phyloP scores from a whole-genome alignment of 2,329 filamentous ascomycete genomes.

The Coniochaeta sp. region DNA sequence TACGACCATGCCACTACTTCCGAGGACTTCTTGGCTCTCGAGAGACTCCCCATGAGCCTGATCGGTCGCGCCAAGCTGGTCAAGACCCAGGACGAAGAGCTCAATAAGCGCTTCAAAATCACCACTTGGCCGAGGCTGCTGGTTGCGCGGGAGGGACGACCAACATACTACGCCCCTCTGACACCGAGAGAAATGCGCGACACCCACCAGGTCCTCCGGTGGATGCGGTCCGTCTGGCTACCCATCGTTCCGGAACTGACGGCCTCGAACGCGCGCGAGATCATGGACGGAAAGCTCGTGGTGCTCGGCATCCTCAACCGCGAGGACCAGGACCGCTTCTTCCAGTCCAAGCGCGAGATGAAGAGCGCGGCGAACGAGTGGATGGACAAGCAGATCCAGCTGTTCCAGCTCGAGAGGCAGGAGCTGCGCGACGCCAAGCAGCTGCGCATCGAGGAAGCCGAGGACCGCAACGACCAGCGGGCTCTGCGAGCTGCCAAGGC shows the following conservation, averaged over 20 bases:
- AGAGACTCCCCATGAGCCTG: constrained; percentile 77
- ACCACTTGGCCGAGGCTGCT: constrained; percentile 92
- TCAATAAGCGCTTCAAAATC: constrained; percentile 85
- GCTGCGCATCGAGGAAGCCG: constrained; percentile 88
- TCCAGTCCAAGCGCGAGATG: constrained; percentile 74
- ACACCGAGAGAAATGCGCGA: constrained; percentile 91
- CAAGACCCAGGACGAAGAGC: constrained; percentile 72
- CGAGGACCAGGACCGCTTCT: constrained; percentile 71
- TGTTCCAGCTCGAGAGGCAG: constrained; percentile 88
- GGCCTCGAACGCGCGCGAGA: constrained; percentile 81
- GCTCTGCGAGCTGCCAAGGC: constrained; percentile 81
- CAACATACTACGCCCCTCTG: constrained; percentile 82
- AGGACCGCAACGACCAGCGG: constrained; percentile 85
- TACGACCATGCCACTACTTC: constrained; percentile 91
- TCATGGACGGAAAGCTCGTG: constrained; percentile 94
- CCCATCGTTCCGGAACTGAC: constrained; percentile 93
- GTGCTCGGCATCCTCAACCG: constrained; percentile 83
- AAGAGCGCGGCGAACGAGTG: constrained; percentile 94
- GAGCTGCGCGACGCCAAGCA: constrained; percentile 93
- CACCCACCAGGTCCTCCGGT: constrained; percentile 67
- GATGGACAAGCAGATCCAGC: constrained; percentile 92
- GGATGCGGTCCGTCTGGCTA: constrained; percentile 96
- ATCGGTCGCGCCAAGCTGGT: constrained; percentile 90
- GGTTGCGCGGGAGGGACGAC: constrained; percentile 80
- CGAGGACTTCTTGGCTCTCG: constrained; percentile 85